Evolutionary conservation across 2,329 filamentous ascomycete genomes (phyloP), one percentile per base, ranked within the genome.

Genomic region (Neophaeococcomyces mojaviensis): DNA sequence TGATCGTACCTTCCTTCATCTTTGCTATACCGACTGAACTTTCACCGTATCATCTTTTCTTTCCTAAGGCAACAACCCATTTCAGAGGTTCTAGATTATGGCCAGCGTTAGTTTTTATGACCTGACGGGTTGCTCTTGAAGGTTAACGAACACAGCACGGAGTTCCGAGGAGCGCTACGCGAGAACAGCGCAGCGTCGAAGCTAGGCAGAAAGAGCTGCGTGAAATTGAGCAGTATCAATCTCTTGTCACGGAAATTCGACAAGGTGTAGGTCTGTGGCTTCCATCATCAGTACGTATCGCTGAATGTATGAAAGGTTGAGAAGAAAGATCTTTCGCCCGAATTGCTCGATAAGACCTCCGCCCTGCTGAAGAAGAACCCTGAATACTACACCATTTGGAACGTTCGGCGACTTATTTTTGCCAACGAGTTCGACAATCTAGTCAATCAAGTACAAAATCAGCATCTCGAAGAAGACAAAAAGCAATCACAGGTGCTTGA

Each of bases 191-290:
- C 55, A 84, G 84, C 56, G 81, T 85, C 58, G 79, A 86, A 61
- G 79, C 85, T 61, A 77, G 78, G 48, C 73, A 79, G 55, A 78
- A 81, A 63, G 87, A 94, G 64, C 73, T 80, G 46, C 77, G 79
- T 56, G 84, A 84, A 64, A 94, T 96, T 59, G 69, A 74, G 47
- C 77, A 81, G 53, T 95, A 95, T 66, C 81, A 79, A 55, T 68
- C 76, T 9, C 71, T 95, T 35, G 86, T 89, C 53, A 70, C 76
- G 44, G 67, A 79, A 44, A 78, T 94, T 31, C 78, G 79, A 45
- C 60, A 70, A n/a, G 81, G 82, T 69, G 84, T 86, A 60, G 19
- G 20, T 20, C 24, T 30, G 15, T n/a, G 2, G 18, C n/a, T 32
- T 15, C 7, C 15, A 15, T 18, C 22, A 8, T 2, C 19, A 13